These are phyloP conservation scores for Coniella vitis DNA, from an alignment of 2,329 filamentous ascomycete species.

Conservation along the genomic window DNA sequence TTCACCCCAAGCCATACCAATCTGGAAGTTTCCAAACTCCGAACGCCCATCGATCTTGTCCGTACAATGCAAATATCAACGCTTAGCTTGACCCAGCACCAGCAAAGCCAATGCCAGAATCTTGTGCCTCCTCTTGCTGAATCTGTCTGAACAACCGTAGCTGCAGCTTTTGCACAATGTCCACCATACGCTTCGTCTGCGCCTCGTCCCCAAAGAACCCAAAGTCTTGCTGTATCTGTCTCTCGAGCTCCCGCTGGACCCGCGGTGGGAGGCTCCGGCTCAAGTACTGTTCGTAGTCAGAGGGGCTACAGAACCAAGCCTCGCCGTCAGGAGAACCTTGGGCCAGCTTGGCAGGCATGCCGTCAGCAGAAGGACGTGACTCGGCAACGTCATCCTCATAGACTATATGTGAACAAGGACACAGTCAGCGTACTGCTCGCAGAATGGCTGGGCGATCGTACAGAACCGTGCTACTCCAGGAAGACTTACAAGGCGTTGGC, in stretches of 20 bases:
- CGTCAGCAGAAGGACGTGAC: not conserved
- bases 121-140: not conserved
- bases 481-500: conserved; percentile 15
- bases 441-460: not conserved
- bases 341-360: not conserved
- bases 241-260: conserved; percentile 15
- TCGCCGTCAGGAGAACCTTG: not conserved
- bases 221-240: conserved; percentile 14
- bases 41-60: too few species aligned
- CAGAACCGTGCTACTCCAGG: not conserved
- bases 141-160: conserved; percentile 14
- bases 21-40: not conserved
- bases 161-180: conserved; percentile 16
- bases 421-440: not conserved
- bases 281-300: conserved; percentile 15
- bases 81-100: not conserved
- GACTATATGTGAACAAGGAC: not conserved
- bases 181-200: conserved; percentile 13
- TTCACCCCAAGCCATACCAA: not conserved
- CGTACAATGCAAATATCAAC: not conserved
- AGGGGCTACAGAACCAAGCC: conserved; percentile 12
- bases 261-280: conserved; percentile 11
- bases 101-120: not conserved
- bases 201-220: conserved; percentile 13
- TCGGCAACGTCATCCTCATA: conserved; percentile 11